Conservation (phyloP, 2,329 filamentous ascomycete genomes). For the Epichloe aotearoae region DNA sequence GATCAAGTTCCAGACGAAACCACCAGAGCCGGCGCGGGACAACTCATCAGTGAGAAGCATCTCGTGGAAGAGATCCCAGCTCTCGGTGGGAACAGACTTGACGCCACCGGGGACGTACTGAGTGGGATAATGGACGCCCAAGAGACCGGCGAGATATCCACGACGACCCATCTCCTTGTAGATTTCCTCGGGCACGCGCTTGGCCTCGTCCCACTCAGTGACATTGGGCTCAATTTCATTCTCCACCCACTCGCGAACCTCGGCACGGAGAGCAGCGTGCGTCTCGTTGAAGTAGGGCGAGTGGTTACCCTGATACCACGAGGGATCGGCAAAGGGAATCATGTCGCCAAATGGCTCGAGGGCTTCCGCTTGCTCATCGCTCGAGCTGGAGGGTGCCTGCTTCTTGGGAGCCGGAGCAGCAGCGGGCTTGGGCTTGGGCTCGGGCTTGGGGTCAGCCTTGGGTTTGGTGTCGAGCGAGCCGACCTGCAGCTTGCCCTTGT, state of each 20-base stretch:
- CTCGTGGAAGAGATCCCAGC: conserved; percentile 99
- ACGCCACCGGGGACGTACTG: conserved; percentile 56
- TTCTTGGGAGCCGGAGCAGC: conserved; percentile 16
- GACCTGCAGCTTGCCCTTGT: conserved; percentile 60
- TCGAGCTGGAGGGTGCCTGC: conserved; percentile 20
- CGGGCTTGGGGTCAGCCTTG: conserved; percentile 41
- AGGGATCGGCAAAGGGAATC: conserved; percentile 83
- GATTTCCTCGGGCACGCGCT: conserved; percentile 73
- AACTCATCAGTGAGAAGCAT: conserved; percentile 91
- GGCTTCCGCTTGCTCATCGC: conserved; percentile 45
- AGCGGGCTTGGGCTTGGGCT: conserved; percentile 12
- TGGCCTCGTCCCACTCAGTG: conserved; percentile 93
- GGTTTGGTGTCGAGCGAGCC: conserved; percentile 85
- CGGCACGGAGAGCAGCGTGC: conserved; percentile 78
- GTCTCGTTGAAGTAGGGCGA: conserved; percentile 94
- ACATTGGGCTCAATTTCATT: conserved; percentile 81
- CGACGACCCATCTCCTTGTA: conserved; percentile 93
- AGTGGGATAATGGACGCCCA: conserved; percentile 71
- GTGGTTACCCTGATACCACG: conserved; percentile 91
- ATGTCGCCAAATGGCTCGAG: conserved; percentile 76
- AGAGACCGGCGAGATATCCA: conserved; percentile 83
- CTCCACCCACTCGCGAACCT: conserved; percentile 88
- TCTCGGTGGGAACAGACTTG: conserved; percentile 67
- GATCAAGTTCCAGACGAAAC: conserved; percentile 92
- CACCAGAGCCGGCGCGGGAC: conserved; percentile 75